phyloP scores from a whole-genome alignment of 1,284 basidiomycete species.

The Cryptococcus neoformans region DNA sequence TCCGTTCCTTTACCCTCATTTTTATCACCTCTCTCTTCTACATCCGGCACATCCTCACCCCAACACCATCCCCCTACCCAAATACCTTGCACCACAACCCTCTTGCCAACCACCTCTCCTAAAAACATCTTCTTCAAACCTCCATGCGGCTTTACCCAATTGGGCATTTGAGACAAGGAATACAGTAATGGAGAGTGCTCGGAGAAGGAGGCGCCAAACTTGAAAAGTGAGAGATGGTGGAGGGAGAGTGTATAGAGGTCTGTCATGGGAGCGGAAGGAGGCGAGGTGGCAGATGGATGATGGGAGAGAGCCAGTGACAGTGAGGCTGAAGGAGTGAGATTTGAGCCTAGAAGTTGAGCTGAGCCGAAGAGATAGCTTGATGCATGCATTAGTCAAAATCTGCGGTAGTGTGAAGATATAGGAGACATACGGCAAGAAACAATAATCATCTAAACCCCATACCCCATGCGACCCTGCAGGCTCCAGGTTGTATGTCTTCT shows the following conservation, averaged over 20 bases:
- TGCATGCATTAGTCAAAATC: not conserved
- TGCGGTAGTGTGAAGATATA: constrained; percentile 53
- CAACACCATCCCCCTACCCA: constrained; percentile 67
- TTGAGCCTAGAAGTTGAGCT: constrained; percentile 14
- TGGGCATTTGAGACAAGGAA: constrained; percentile 78
- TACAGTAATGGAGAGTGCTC: constrained; percentile 91
- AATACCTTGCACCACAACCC: constrained; percentile 96
- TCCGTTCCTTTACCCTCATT: not conserved
- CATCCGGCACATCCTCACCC: constrained; percentile 29
- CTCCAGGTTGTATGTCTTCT: constrained; percentile 87
- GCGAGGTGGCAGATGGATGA: constrained; percentile 2
- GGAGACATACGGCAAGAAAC: constrained; percentile 86
- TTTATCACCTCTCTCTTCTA: not conserved
- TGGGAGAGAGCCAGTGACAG: constrained; percentile 21
- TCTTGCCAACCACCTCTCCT: constrained; percentile 90
- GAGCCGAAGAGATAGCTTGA: not conserved
- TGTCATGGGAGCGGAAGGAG: constrained; percentile 37
- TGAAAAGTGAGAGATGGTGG: constrained; percentile 73
- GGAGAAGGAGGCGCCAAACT: constrained; percentile 74
- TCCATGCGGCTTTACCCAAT: constrained; percentile 83
- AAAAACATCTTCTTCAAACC: constrained; percentile 96
- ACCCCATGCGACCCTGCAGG: constrained; percentile 97
- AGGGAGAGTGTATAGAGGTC: constrained; percentile 83
- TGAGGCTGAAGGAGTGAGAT: constrained; percentile 24
- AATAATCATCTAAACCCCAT: constrained; percentile 96